These are phyloP conservation scores for Mallotus repandus DNA, from an alignment of 441 rosid species.

Conservation along the genomic window DNA sequence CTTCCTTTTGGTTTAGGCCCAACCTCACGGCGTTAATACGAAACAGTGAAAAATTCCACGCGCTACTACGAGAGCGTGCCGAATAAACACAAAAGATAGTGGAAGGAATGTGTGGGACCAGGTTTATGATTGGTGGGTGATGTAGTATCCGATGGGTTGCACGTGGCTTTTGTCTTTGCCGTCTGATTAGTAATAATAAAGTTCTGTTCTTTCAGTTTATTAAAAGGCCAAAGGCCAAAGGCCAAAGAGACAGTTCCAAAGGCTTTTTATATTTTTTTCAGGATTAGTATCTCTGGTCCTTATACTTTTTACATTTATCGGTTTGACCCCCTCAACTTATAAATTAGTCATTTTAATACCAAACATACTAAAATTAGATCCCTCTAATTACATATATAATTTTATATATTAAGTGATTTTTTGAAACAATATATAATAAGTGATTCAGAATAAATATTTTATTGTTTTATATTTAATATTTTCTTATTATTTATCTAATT, in stretches of 20 bases:
- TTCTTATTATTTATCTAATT: too few relatives aligned
- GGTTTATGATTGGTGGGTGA: conserved; percentile 15
- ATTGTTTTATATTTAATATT: too few relatives aligned
- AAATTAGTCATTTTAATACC: too few relatives aligned
- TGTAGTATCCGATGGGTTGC: conserved; percentile 17
- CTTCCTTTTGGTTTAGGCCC: conserved; percentile 14
- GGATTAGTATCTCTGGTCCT: not conserved
- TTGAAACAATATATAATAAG: too few relatives aligned
- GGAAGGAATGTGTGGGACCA: not conserved
- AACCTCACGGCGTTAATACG: conserved; percentile 11
- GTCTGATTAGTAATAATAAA: not conserved
- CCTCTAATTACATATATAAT: too few relatives aligned
- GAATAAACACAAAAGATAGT: not conserved
- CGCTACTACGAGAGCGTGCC: conserved; percentile 30
- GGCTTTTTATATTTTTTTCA: not conserved
- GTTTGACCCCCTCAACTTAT: too few relatives aligned
- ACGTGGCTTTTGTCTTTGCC: conserved; percentile 16
- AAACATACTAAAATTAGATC: too few relatives aligned
- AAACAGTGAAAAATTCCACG: conserved; percentile 26
- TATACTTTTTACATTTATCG: not conserved
- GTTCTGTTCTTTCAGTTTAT: conserved; percentile 6
- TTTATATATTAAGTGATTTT: too few relatives aligned
- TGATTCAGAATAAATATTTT: too few relatives aligned
- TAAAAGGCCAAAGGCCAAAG: conserved; percentile 14
- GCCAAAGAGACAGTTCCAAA: not conserved